Evolutionary conservation across 352 stramenopile genomes (phyloP).

Genomic region (Pythium catenulatum): DNA sequence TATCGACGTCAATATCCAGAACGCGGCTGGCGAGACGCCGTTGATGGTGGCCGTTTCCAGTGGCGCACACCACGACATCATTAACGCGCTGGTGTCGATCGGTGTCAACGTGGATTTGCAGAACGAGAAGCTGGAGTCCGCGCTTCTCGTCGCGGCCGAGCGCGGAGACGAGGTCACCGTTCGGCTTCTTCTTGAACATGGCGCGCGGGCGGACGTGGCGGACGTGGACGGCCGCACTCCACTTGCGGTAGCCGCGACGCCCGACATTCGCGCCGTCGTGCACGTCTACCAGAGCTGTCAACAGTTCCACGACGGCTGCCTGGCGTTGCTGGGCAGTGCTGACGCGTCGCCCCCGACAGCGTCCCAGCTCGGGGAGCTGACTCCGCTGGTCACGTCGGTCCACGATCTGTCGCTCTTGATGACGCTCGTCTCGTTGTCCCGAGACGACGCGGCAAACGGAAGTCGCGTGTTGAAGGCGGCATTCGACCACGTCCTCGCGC

Average conservation of each 20-base stretch:
- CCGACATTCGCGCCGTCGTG: background rate
- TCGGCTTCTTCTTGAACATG: background rate
- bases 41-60: background rate
- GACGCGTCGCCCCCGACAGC: background rate
- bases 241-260: background rate
- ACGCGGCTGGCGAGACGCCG: background rate
- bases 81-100: background rate
- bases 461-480: conserved; percentile 37
- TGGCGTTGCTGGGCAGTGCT: background rate
- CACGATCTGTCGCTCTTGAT: conserved; percentile 64
- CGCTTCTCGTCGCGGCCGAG: background rate
- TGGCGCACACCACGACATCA: too few relatives aligned
- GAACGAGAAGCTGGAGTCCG: background rate
- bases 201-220: background rate
- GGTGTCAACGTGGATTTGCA: background rate
- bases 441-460: background rate
- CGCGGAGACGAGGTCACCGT: background rate
- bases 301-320: conserved; percentile 26
- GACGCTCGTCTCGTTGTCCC: conserved; percentile 23
- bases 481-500: conserved; percentile 56
- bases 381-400: conserved; percentile 64
- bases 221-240: background rate
- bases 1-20: background rate
- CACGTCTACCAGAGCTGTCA: conserved; percentile 1
- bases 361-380: conserved; percentile 35